A percentile compares a stretch with the other conserved stretches of the same genome.
Conservation (phyloP, 2,329 filamentous ascomycete genomes). For the Dactylonectria macrodidyma region DNA sequence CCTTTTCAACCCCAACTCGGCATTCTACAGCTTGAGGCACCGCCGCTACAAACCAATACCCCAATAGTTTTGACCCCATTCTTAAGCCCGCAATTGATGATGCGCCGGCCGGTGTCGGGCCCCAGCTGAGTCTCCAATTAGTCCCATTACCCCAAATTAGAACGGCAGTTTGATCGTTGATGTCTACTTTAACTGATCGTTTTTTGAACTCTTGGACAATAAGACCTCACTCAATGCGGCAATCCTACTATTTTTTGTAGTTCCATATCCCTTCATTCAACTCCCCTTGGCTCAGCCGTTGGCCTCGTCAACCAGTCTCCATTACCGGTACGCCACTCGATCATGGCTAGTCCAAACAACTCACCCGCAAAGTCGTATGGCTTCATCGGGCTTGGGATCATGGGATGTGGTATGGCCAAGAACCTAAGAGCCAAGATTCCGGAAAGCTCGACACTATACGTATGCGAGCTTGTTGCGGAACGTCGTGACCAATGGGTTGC, state of each 20-base stretch:
- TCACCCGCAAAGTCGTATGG: conserved; percentile 4
- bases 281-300: not conserved
- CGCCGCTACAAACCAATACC: not conserved
- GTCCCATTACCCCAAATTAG: not conserved
- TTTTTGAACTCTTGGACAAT: not conserved
- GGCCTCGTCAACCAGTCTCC: not conserved
- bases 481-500: conserved; percentile 12
- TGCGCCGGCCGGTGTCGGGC: not conserved
- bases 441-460: conserved; percentile 44
- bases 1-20: not conserved
- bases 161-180: not conserved
- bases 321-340: not conserved
- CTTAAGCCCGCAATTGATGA: not conserved
- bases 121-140: not conserved
- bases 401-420: conserved; percentile 55
- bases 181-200: not conserved
- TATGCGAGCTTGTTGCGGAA: conserved; percentile 47
- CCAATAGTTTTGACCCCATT: not conserved
- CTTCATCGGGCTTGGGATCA: conserved; percentile 49
- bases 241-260: not conserved
- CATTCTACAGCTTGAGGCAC: not conserved
- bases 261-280: not conserved
- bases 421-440: conserved; percentile 49
- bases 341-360: not conserved
- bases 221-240: not conserved